These are phyloP conservation scores for Myxozyma sirexii DNA, from an alignment of 805 yeast species.

Conservation along the genomic window DNA sequence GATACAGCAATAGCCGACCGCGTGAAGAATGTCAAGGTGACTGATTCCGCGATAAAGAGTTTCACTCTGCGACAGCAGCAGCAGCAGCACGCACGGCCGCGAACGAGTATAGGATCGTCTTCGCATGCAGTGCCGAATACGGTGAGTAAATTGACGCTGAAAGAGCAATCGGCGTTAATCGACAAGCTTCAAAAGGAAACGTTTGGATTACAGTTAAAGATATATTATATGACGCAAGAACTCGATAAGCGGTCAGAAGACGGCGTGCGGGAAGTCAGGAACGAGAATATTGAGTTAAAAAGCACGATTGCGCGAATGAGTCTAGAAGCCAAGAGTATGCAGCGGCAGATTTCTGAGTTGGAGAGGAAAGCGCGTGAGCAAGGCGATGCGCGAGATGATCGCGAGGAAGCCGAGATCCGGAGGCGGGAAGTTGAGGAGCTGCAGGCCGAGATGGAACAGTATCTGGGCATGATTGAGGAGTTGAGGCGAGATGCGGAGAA, in stretches of 20 bases:
- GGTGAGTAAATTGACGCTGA: slow-evolving; percentile 31
- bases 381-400: not conserved
- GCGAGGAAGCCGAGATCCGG: slow-evolving; percentile 5
- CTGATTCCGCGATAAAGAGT: slow-evolving; percentile 30
- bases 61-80: slow-evolving; percentile 13
- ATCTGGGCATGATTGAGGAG: slow-evolving; percentile 18
- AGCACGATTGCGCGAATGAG: slow-evolving; percentile 30
- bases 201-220: slow-evolving; percentile 35
- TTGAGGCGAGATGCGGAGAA: slow-evolving; percentile 16
- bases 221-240: slow-evolving; percentile 34
- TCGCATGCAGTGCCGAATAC: slow-evolving; percentile 17
- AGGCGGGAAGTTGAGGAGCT: slow-evolving; percentile 18
- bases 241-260: slow-evolving; percentile 36
- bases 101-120: no score
- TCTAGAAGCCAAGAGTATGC: slow-evolving; percentile 31
- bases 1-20: slow-evolving; percentile 27
- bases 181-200: slow-evolving; percentile 37
- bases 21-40: slow-evolving; percentile 25
- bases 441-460: slow-evolving; percentile 19
- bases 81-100: no score
- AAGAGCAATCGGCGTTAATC: slow-evolving; percentile 34
- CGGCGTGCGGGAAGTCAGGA: slow-evolving; percentile 31
- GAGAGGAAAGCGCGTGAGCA: slow-evolving; percentile 13
- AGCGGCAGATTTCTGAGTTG: slow-evolving; percentile 26
- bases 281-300: slow-evolving; percentile 35